These are phyloP conservation scores for Sextonia rubra DNA, from an alignment of 164 flowering plant species.

Conservation along the genomic window DNA sequence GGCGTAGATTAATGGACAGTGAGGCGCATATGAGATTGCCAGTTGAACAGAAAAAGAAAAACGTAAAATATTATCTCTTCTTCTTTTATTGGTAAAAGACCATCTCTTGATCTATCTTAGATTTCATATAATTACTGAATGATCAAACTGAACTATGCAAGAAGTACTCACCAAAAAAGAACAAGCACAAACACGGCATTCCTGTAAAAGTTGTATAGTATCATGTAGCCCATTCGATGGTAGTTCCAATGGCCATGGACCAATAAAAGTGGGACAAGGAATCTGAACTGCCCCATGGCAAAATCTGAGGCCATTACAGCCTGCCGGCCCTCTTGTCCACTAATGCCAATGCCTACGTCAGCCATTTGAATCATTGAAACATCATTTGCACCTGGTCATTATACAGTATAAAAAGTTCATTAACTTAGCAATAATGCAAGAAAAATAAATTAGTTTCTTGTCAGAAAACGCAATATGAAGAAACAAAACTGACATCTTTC, in stretches of 20 bases:
- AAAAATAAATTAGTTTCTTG: not conserved
- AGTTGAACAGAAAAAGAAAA: too few relatives aligned
- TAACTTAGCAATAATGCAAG: not conserved
- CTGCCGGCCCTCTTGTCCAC: slow-evolving; percentile 46
- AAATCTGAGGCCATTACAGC: slow-evolving; percentile 61
- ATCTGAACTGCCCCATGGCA: slow-evolving; percentile 58
- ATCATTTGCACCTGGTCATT: slow-evolving; percentile 37
- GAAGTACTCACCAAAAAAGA: slow-evolving; percentile 46
- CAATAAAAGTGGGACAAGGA: slow-evolving; percentile 45
- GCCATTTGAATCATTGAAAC: slow-evolving; percentile 46
- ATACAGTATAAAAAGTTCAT: not conserved
- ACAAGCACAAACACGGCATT: slow-evolving; percentile 31
- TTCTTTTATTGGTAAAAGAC: too few relatives aligned
- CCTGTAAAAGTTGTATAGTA: slow-evolving; percentile 37
- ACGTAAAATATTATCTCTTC: too few relatives aligned
- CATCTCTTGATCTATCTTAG: not conserved
- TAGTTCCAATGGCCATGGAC: slow-evolving; percentile 65
- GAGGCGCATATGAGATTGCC: not conserved
- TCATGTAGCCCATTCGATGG: slow-evolving; percentile 52
- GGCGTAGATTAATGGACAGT: not conserved
- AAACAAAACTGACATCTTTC: too few relatives aligned
- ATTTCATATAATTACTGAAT: not conserved
- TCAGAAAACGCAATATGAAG: not conserved
- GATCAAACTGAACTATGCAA: not conserved
- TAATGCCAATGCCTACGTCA: slow-evolving; percentile 40